Evolutionary conservation across 164 flowering plant genomes (phyloP).

Genomic region (Magnolia sinica): DNA sequence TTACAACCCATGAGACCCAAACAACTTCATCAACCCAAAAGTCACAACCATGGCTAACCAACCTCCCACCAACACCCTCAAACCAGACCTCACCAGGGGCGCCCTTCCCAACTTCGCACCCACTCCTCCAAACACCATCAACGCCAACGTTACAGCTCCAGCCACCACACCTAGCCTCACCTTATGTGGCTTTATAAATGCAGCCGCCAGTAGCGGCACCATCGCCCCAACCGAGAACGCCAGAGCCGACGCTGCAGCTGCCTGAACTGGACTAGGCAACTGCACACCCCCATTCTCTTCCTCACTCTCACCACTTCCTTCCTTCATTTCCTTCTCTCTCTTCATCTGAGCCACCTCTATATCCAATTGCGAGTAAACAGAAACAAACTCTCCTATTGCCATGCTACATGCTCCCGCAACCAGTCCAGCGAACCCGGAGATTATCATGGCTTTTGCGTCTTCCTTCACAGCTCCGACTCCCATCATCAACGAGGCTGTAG

Average conservation of each 20-base stretch:
- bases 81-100: slow-evolving; percentile 16
- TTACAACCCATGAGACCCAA: slow-evolving; percentile 11
- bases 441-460: slow-evolving; percentile 24
- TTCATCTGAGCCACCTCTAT: slow-evolving; percentile 29
- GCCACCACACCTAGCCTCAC: slow-evolving; percentile 25
- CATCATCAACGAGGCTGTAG: slow-evolving; percentile 31
- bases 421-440: slow-evolving; percentile 27
- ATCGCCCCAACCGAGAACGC: slow-evolving; percentile 24
- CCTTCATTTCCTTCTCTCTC: slow-evolving; percentile 8
- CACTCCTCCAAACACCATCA: slow-evolving; percentile 26
- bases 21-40: slow-evolving; percentile 27
- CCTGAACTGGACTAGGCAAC: slow-evolving; percentile 23
- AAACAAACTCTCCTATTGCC: slow-evolving; percentile 33
- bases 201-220: slow-evolving; percentile 23
- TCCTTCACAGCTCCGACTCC: slow-evolving; percentile 28
- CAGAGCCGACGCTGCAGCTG: slow-evolving; percentile 24
- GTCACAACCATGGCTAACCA: slow-evolving; percentile 35
- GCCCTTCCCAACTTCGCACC: slow-evolving; percentile 29
- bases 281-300: background rate
- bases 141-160: slow-evolving; percentile 17
- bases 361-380: slow-evolving; percentile 31
- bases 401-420: slow-evolving; percentile 34
- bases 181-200: slow-evolving; percentile 13
- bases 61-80: slow-evolving; percentile 30
- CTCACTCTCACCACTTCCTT: background rate